Conservation (phyloP, 164 flowering plant genomes). For the Vitis amurensis region DNA sequence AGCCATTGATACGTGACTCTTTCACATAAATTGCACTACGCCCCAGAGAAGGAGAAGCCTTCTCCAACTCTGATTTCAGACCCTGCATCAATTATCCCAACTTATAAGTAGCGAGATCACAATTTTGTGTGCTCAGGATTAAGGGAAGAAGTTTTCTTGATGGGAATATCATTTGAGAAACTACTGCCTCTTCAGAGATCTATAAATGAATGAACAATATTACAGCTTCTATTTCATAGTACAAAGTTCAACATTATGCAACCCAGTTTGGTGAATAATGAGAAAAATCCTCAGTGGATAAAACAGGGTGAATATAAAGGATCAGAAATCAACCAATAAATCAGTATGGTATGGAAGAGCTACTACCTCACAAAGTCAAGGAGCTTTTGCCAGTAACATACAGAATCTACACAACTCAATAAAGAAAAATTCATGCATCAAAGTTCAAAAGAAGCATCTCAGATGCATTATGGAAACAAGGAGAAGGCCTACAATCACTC, state of each 20-base stretch:
- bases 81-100: slow-evolving; percentile 46
- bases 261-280: neutral
- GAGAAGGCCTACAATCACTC: too few relatives aligned
- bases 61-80: slow-evolving; percentile 86
- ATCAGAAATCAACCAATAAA: neutral
- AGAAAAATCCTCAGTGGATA: neutral
- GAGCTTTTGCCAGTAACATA: too few relatives aligned
- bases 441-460: too few relatives aligned
- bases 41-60: slow-evolving; percentile 90
- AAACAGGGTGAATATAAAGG: neutral
- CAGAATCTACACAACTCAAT: neutral
- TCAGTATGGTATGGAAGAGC: neutral
- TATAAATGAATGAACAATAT: neutral
- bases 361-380: too few relatives aligned
- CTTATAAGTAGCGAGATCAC: neutral
- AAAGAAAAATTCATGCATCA: too few relatives aligned
- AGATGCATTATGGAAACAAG: too few relatives aligned
- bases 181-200: neutral
- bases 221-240: neutral
- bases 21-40: slow-evolving; percentile 86
- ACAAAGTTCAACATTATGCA: neutral
- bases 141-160: neutral
- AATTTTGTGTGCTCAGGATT: neutral
- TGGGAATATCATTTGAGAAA: neutral
- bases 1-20: slow-evolving; percentile 83